Percentiles rank a stretch among this genome's conserved stretches.
phyloP scores from a whole-genome alignment of 2,329 filamentous ascomycete genomes.

The Sclerotinia borealis region DNA sequence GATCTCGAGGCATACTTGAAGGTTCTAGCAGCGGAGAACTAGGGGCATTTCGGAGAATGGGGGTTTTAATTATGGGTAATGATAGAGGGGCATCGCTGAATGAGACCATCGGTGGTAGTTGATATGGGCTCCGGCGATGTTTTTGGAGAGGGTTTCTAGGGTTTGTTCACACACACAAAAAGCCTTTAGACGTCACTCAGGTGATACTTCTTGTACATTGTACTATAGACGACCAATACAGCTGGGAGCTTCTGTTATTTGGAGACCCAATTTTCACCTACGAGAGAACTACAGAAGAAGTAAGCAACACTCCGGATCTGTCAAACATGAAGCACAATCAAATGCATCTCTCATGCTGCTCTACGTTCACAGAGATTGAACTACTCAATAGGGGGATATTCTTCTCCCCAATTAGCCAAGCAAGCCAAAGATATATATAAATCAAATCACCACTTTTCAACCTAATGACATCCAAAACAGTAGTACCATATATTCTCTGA shows the following conservation, averaged over 20 bases:
- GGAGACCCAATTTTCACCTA: constrained; percentile 11
- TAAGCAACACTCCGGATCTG: neutral
- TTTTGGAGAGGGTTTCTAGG: constrained; percentile 19
- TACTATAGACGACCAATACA: constrained; percentile 32
- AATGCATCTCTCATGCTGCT: neutral
- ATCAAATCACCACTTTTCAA: neutral
- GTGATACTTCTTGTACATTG: constrained; percentile 34
- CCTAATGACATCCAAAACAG: neutral
- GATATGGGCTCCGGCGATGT: constrained; percentile 21
- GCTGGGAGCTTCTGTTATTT: constrained; percentile 15
- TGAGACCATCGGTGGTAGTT: constrained; percentile 15
- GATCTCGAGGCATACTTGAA: constrained; percentile 83
- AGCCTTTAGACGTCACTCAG: constrained; percentile 31
- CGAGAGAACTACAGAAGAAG: constrained; percentile 3
- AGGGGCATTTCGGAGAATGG: constrained; percentile 13
- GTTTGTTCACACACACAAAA: constrained; percentile 25
- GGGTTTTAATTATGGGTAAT: constrained; percentile 26
- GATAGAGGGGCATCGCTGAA: constrained; percentile 23
- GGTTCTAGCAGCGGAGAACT: constrained; percentile 46
- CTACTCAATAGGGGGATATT: neutral
- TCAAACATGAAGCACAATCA: neutral
- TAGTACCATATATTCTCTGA: neutral
- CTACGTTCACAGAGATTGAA: neutral
- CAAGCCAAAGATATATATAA: neutral
- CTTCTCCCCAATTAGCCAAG: neutral